Conservation (phyloP, 2,329 filamentous ascomycete species). For the Moelleriella libera region DNA sequence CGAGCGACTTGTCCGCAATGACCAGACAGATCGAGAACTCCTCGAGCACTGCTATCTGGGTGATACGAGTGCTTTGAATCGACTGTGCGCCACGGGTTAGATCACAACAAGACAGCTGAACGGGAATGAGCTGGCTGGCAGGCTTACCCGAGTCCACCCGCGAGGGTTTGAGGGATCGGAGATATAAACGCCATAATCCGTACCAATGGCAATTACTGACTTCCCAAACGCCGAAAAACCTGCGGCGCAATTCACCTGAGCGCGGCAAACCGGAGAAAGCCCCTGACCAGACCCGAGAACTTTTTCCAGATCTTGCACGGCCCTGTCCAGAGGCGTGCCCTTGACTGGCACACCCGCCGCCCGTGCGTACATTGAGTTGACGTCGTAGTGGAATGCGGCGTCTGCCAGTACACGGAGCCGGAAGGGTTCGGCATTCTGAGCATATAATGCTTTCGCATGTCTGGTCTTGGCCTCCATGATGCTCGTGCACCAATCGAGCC, state of each 20-base stretch:
- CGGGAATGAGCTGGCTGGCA: neutral
- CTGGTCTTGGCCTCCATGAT: conserved; percentile 91
- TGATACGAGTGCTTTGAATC: conserved; percentile 63
- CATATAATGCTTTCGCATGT: conserved; percentile 75
- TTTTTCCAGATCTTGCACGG: conserved; percentile 77
- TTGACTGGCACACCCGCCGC: conserved; percentile 60
- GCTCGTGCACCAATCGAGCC: conserved; percentile 82
- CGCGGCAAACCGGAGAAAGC: conserved; percentile 66
- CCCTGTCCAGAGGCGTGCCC: conserved; percentile 81
- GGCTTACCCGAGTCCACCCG: conserved; percentile 71
- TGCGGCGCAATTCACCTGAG: conserved; percentile 83
- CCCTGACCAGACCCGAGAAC: conserved; percentile 57
- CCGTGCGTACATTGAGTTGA: conserved; percentile 41
- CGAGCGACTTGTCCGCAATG: conserved; percentile 79
- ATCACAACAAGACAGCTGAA: neutral
- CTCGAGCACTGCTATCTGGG: conserved; percentile 87
- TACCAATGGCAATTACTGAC: conserved; percentile 84
- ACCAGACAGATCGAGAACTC: conserved; percentile 89
- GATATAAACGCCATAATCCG: conserved; percentile 85
- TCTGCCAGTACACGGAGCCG: conserved; percentile 83
- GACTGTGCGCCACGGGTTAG: conserved; percentile 35
- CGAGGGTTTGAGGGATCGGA: conserved; percentile 80
- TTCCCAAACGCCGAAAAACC: conserved; percentile 76
- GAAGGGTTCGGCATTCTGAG: conserved; percentile 94
- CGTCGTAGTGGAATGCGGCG: conserved; percentile 74